phyloP scores from a whole-genome alignment of 352 stramenopile genomes.

The Pythium pectinolyticum region DNA sequence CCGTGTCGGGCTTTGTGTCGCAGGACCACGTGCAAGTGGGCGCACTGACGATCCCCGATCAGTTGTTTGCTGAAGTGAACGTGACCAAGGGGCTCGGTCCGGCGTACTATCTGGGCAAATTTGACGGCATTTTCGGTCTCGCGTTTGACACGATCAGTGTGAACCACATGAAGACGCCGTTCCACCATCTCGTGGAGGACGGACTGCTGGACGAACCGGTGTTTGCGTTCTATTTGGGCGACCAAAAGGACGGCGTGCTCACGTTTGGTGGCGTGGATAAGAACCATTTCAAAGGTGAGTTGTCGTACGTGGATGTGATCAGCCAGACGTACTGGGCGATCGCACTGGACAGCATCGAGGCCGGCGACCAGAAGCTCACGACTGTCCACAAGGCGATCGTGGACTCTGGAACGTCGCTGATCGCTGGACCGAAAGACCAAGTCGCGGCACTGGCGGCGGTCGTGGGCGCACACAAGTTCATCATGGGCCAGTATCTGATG shows the following conservation, averaged over 20 bases:
- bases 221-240: constrained; percentile 96
- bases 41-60: constrained; percentile 60
- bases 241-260: constrained; percentile 78
- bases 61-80: constrained; percentile 96
- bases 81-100: constrained; percentile 95
- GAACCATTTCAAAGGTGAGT: constrained; percentile 92
- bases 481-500: constrained; percentile 95
- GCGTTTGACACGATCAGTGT: constrained; percentile 95
- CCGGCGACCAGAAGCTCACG: constrained; percentile 56
- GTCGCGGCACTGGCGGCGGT: constrained; percentile 83
- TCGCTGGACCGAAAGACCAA: constrained; percentile 90
- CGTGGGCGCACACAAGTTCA: constrained; percentile 90
- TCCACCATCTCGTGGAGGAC: constrained; percentile 92
- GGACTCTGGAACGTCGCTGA: constrained; percentile 95
- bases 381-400: constrained; percentile 88
- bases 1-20: constrained; percentile 91
- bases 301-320: constrained; percentile 88
- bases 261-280: constrained; percentile 85
- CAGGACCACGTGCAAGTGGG: constrained; percentile 83
- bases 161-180: constrained; percentile 91
- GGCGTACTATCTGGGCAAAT: constrained; percentile 94
- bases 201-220: constrained; percentile 86
- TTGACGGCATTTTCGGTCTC: constrained; percentile 97
- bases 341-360: constrained; percentile 67
- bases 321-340: constrained; percentile 75